Base-by-base conservation (phyloP, 176 grass and related monocot species). In the Oryza glumipatula region DNA sequence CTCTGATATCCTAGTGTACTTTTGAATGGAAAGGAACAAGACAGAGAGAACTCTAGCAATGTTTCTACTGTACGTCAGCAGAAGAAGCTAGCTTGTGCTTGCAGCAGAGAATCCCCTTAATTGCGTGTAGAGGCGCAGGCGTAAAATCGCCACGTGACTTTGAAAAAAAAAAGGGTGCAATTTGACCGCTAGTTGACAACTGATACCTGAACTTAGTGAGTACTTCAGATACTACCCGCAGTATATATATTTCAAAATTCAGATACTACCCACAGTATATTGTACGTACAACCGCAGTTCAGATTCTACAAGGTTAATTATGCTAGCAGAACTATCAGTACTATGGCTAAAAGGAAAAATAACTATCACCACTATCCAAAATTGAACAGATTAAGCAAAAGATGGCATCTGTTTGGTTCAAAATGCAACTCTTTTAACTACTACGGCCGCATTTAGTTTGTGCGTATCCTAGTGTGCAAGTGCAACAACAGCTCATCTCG, bases 391-490 rank as follows among this genome's bases (percentile, higher is more conserved):
- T 0, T 14, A 47, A 26, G 43, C 26, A 9, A 38, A 43, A 47
- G 5, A 52, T 78, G 15, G 51, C 8, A 48, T 16, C 7, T 21
- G 15, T 56, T 77, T 32, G 24, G 69, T 28, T 41, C 8, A 85
- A 1, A 43, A 17, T 67, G 15, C 19, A 56, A 2, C 16, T 54
- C 16, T 19, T 6, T 4, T 58, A 21, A 58, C 0, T 58, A 58
- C 54, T 58, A n/a, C 19, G 54, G 54, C 17, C 54, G 19, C 19
- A 58, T 21, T n/a, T 11, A 23, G n/a, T 66, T 73, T 73, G 81
- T 74, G 72, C 41, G 4, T 30, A 65, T 47, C 80, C 11, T 74
- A 35, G 68, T 69, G 22, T 44, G 70, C 70, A 61, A 39, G 22
- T 44, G 70, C 70, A 63, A 9, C 58, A 23, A 23, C 58, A 23